Base-by-base conservation (phyloP, 2,329 filamentous ascomycete genomes). In the Ploettnerulaceae sp. region DNA sequence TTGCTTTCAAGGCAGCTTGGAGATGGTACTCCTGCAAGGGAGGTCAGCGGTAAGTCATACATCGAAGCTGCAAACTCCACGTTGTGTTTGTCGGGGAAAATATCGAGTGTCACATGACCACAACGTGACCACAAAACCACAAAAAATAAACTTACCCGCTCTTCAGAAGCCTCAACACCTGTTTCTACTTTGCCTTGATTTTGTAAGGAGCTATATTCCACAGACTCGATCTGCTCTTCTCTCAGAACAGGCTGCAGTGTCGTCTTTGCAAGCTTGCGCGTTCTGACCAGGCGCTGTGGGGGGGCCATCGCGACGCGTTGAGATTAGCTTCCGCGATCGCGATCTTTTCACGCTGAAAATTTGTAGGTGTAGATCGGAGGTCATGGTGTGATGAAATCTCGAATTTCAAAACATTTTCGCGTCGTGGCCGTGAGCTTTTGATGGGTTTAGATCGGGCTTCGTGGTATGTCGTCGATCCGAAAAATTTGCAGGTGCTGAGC, bases 141-240 rank as follows among this genome's bases (percentile, higher is more conserved):
- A 24, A 24, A 44, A 54, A 58, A 39, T 39, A 49, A 40, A 33
- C 54, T 51, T 58, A 54, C 93, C 73, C 91, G 91, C 80, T 97
- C 90, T 71, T 98, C 93, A 56, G 83, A 87, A 67, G 95, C 90
- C 70, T 98, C 93, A 61, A 98, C 93, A 69, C 93, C 93, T 57
- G 90, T 25, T 3, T 21, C 39, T 66, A 96, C 89, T 63, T 84
- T 88, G 71, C 76, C 81, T 73, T 79, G 84, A 59, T 85, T 86
- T 66, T 91, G 82, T 61, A 86, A 80, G 57, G 61, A 59, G 46
- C 83, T 80, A 68, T 96, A 95, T 69, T 89, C 81, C 63, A 76
- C 79, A 64, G 84, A 76, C 65, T 96, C 89, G 70, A 97, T 85
- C 66, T 97, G 87, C 68, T 89, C 78, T 71, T 97, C 91, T 67